phyloP scores from a whole-genome alignment of 345 rosid species.

The Balakata baccata region DNA sequence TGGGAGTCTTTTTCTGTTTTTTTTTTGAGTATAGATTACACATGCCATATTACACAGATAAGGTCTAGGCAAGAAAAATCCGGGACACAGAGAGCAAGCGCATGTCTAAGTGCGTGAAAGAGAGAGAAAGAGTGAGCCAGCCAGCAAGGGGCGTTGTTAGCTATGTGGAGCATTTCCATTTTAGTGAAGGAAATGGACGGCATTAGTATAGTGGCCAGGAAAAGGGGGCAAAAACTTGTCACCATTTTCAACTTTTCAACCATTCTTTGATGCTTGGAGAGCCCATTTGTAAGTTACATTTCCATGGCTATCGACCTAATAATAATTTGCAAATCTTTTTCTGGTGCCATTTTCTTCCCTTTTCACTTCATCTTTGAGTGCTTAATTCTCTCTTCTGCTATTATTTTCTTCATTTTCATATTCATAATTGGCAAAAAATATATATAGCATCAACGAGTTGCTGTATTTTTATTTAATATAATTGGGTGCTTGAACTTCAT shows the following conservation, averaged over 20 bases:
- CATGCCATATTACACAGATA: slow-evolving; percentile 7
- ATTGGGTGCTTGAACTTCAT: no score
- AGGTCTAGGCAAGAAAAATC: slow-evolving; percentile 17
- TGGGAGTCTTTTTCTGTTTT: slow-evolving; percentile 21
- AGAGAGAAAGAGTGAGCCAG: slow-evolving; percentile 6
- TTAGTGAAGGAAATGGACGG: slow-evolving; percentile 30
- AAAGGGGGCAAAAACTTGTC: slow-evolving; percentile 13
- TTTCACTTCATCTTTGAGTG: background rate
- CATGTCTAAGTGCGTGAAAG: background rate
- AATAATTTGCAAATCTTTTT: slow-evolving; percentile 26
- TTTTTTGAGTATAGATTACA: slow-evolving; percentile 25
- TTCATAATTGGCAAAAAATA: background rate
- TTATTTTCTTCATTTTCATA: background rate
- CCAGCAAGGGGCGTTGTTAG: slow-evolving; percentile 9
- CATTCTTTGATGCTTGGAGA: slow-evolving; percentile 42
- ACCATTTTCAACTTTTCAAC: slow-evolving; percentile 5
- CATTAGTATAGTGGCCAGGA: slow-evolving; percentile 7
- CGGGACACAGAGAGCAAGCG: background rate
- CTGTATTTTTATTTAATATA: no score
- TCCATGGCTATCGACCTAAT: slow-evolving; percentile 30
- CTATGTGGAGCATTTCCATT: slow-evolving; percentile 30
- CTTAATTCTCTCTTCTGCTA: background rate
- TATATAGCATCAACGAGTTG: no score
- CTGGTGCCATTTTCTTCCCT: background rate
- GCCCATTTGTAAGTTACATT: slow-evolving; percentile 46